Percentiles rank a stretch among this genome's conserved stretches.
Conservation (phyloP, 805 yeast species). For the Yarrowia divulgata region DNA sequence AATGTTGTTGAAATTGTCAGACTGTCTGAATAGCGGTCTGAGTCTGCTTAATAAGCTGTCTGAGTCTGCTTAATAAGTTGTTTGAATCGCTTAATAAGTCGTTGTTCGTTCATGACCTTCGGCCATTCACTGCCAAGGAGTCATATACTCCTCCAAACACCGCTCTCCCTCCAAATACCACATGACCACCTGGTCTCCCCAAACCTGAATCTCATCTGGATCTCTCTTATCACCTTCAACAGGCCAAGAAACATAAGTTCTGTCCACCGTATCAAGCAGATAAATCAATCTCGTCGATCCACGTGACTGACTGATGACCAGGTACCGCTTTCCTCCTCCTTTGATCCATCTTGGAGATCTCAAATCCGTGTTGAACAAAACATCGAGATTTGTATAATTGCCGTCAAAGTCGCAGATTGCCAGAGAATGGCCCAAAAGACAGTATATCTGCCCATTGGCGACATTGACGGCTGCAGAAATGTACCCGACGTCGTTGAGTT, state of each 20-base stretch:
- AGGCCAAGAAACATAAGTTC: slow-evolving; percentile 3
- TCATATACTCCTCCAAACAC: slow-evolving; percentile 1
- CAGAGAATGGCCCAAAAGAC: slow-evolving; percentile 9
- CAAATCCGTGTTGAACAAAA: slow-evolving; percentile 2
- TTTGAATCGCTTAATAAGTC: too few species aligned
- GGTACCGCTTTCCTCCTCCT: slow-evolving; percentile 8
- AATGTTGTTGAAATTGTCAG: too few species aligned
- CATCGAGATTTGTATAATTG: not conserved
- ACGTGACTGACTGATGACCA: slow-evolving; percentile 8
- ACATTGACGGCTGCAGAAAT: slow-evolving; percentile 13
- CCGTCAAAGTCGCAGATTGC: slow-evolving; percentile 14
- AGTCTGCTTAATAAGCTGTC: too few species aligned
- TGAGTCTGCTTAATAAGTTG: too few species aligned
- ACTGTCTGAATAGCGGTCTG: too few species aligned
- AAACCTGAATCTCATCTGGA: slow-evolving; percentile 14
- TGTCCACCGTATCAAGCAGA: not conserved
- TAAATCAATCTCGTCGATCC: not conserved
- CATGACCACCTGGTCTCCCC: slow-evolving; percentile 12
- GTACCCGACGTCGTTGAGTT: slow-evolving; percentile 8
- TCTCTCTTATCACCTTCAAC: slow-evolving; percentile 4
- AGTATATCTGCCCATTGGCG: slow-evolving; percentile 4
- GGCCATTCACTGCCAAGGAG: not conserved
- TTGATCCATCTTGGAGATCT: slow-evolving; percentile 2
- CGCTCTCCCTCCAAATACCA: slow-evolving; percentile 8
- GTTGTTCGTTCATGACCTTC: too few species aligned